Conservation (phyloP, 1,284 basidiomycete species). For the Acaromyces ingoldii region DNA sequence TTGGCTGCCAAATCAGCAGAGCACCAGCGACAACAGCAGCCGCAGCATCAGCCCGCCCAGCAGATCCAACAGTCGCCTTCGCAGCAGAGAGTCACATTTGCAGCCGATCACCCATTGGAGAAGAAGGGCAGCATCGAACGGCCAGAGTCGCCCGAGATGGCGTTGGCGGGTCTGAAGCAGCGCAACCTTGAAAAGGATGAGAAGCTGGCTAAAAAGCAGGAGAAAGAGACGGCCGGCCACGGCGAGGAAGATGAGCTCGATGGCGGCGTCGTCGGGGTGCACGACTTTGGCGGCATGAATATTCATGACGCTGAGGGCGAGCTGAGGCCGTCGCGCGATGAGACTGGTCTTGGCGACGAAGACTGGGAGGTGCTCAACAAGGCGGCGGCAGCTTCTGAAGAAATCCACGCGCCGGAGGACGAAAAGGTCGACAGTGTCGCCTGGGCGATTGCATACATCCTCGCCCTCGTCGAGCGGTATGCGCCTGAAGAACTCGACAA, state of each 20-base stretch:
- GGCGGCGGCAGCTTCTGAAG: slow-evolving; percentile 9
- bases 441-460: slow-evolving; percentile 48
- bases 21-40: no score
- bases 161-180: background rate
- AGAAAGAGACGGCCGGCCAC: slow-evolving; percentile 5
- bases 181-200: slow-evolving; percentile 3
- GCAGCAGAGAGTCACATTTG: background rate
- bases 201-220: slow-evolving; percentile 4
- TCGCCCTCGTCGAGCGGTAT: slow-evolving; percentile 43
- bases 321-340: slow-evolving; percentile 3
- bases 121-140: no score
- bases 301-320: slow-evolving; percentile 12
- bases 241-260: background rate
- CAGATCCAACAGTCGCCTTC: background rate
- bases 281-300: slow-evolving; percentile 15
- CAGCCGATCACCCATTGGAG: no score
- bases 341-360: slow-evolving; percentile 10
- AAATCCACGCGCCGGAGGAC: slow-evolving; percentile 13
- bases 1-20: no score
- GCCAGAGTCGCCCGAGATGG: background rate
- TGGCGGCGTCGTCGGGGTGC: slow-evolving; percentile 4
- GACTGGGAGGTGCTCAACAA: slow-evolving; percentile 31
- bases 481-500: slow-evolving; percentile 50
- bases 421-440: slow-evolving; percentile 45
- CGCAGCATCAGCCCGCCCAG: background rate